These are phyloP conservation scores for Solanum hybrid DNA, from an alignment of 305 asterid species.

Conservation along the genomic window DNA sequence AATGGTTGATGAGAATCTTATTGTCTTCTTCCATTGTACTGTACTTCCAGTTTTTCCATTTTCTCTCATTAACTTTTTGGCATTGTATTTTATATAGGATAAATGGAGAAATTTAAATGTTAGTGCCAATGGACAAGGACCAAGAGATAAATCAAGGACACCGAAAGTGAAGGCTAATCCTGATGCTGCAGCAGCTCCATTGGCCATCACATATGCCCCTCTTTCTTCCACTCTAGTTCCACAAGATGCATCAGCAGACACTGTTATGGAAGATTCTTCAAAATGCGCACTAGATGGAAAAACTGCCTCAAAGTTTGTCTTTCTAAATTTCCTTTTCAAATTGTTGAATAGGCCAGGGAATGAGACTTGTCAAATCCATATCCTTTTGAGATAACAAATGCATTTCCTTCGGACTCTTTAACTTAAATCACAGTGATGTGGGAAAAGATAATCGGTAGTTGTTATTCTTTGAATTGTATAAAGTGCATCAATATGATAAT, in stretches of 20 bases:
- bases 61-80: background rate
- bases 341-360: background rate
- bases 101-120: conserved; percentile 91
- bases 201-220: conserved; percentile 23
- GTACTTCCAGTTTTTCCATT: background rate
- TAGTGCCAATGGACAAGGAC: conserved; percentile 54
- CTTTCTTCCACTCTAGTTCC: conserved; percentile 36
- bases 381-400: background rate
- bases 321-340: conserved; percentile 10
- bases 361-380: background rate
- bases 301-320: conserved; percentile 48
- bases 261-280: conserved; percentile 38
- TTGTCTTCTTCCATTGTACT: background rate
- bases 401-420: background rate
- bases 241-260: conserved; percentile 39
- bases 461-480: background rate
- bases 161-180: conserved; percentile 41
- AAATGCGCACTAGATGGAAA: conserved; percentile 52
- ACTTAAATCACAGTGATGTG: background rate
- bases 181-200: conserved; percentile 46
- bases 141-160: conserved; percentile 63
- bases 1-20: background rate
- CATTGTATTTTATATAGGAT: conserved; percentile 35
- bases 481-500: background rate
- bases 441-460: background rate